A percentile compares a stretch with the other conserved stretches of the same genome.
Conservation (phyloP, 257 asterid genomes). For the Solanum sejunctum region DNA sequence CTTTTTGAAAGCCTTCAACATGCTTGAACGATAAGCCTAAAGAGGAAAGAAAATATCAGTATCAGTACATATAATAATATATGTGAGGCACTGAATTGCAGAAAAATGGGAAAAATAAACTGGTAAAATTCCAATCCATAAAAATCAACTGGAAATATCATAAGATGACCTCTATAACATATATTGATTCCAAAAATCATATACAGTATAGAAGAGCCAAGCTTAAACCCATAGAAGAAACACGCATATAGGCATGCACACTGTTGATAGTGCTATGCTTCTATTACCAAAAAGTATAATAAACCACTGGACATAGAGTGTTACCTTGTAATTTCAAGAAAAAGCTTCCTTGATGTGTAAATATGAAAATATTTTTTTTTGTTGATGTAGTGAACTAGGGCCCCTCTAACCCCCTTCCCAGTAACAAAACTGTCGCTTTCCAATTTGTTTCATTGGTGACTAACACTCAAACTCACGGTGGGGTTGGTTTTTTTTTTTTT, state of each 20-base stretch:
- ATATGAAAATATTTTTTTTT: background rate
- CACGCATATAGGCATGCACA: background rate
- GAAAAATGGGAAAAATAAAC: background rate
- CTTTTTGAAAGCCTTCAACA: slow-evolving; percentile 97
- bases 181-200: background rate
- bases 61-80: background rate
- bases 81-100: background rate
- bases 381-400: background rate
- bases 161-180: background rate
- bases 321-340: background rate
- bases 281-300: background rate
- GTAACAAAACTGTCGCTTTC: background rate
- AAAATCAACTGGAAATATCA: background rate
- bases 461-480: background rate
- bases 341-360: background rate
- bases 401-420: background rate
- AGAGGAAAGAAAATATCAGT: background rate
- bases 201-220: background rate
- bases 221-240: background rate
- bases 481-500: too few relatives aligned
- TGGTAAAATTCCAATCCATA: background rate
- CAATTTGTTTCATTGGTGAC: background rate
- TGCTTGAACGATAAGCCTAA: slow-evolving; percentile 97
- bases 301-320: background rate
- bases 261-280: background rate